phyloP scores from a whole-genome alignment of 2,329 filamentous ascomycete genomes.

The Mariannaea elegans region DNA sequence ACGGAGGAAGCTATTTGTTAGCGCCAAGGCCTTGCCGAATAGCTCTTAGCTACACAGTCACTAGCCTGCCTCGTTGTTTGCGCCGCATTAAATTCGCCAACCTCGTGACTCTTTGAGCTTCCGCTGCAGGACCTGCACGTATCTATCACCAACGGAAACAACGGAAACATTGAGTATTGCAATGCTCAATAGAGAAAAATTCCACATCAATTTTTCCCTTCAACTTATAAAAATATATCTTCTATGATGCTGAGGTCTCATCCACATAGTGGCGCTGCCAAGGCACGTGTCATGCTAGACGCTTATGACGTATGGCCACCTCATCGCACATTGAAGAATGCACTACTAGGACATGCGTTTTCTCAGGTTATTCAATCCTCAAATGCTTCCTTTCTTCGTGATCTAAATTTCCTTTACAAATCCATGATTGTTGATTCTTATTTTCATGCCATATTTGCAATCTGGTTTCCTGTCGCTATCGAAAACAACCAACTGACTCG shows the following conservation, averaged over 20 bases:
- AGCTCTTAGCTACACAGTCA: too few relatives aligned
- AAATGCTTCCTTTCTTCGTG: not conserved
- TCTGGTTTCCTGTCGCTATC: not conserved
- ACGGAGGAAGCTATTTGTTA: too few relatives aligned
- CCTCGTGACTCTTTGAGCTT: too few relatives aligned
- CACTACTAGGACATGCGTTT: conserved; percentile 13
- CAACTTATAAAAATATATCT: too few relatives aligned
- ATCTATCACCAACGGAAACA: too few relatives aligned
- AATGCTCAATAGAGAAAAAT: too few relatives aligned
- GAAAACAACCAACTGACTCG: conserved; percentile 13
- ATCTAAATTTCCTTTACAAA: not conserved
- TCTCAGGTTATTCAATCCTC: not conserved
- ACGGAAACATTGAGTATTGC: too few relatives aligned
- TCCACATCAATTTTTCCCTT: too few relatives aligned
- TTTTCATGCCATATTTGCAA: not conserved
- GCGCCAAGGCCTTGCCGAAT: too few relatives aligned
- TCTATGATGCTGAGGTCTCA: conserved; percentile 17
- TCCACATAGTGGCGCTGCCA: conserved; percentile 29
- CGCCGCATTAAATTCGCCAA: too few relatives aligned
- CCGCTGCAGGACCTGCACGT: too few relatives aligned
- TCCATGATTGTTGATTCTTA: not conserved
- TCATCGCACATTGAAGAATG: conserved; percentile 23
- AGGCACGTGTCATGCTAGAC: conserved; percentile 32
- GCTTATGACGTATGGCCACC: conserved; percentile 39
- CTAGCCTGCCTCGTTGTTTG: too few relatives aligned